A percentile compares a stretch with the other conserved stretches of the same genome.
phyloP scores from a whole-genome alignment of 2,329 filamentous ascomycete species.

The Ceratocystis albifundus region DNA sequence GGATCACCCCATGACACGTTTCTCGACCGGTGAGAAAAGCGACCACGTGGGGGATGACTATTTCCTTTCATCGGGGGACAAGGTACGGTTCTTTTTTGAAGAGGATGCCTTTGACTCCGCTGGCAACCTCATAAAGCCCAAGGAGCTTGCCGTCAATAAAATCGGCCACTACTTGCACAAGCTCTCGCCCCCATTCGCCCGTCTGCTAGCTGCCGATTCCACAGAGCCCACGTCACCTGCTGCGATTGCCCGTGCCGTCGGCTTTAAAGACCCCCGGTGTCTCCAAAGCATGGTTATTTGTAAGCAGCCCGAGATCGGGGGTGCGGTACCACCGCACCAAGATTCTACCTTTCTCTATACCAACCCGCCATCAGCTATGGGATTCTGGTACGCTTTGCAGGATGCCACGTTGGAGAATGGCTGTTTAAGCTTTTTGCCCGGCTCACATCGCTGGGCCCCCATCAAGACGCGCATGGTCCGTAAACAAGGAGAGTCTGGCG shows the following conservation, averaged over 20 bases:
- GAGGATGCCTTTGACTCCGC: conserved; percentile 68
- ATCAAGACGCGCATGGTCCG: conserved; percentile 67
- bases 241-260: conserved; percentile 57
- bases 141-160: conserved; percentile 78
- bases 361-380: conserved; percentile 73
- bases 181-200: conserved; percentile 54
- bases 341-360: conserved; percentile 91
- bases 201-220: conserved; percentile 42
- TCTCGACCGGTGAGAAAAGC: conserved; percentile 66
- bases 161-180: conserved; percentile 69
- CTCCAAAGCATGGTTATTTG: conserved; percentile 97
- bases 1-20: conserved; percentile 83
- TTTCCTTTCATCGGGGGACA: conserved; percentile 81
- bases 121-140: conserved; percentile 62
- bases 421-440: conserved; percentile 74
- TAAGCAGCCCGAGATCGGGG: conserved; percentile 94
- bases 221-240: conserved; percentile 37
- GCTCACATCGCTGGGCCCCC: conserved; percentile 63
- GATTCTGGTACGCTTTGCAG: conserved; percentile 96
- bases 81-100: conserved; percentile 94
- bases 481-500: conserved; percentile 37
- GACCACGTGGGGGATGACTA: conserved; percentile 89
- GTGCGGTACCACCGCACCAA: conserved; percentile 80
- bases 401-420: conserved; percentile 80
- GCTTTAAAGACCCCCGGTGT: conserved; percentile 62